A percentile compares a stretch with the other conserved stretches of the same genome.
Evolutionary conservation across 2,329 filamentous ascomycete species (phyloP).

Genomic region (Chaetomiaceae sp.): DNA sequence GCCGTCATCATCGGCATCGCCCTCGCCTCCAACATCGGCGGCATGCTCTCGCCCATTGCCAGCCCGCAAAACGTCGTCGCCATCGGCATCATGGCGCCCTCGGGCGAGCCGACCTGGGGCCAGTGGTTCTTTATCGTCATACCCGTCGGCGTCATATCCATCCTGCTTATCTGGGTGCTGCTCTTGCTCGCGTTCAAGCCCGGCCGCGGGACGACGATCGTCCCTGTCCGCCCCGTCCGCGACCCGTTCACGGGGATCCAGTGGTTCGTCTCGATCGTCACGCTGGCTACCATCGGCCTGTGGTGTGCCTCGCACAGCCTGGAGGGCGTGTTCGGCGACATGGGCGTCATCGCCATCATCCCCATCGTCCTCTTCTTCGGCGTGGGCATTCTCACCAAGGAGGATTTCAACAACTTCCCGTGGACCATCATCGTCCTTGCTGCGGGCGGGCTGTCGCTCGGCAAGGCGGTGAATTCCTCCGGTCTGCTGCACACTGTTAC

Average conservation of each 20-base stretch:
- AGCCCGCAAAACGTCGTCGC: conserved; percentile 97
- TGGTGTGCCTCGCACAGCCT: conserved; percentile 94
- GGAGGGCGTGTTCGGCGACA: conserved; percentile 85
- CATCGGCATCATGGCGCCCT: conserved; percentile 88
- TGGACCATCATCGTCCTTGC: conserved; percentile 99
- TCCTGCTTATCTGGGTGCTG: conserved; percentile 83
- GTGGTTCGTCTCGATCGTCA: conserved; percentile 86
- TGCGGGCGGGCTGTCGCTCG: conserved; percentile 84
- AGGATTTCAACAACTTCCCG: conserved; percentile 99
- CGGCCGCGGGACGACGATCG: conserved; percentile 78
- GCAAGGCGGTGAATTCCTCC: conserved; percentile 90
- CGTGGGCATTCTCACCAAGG: conserved; percentile 91
- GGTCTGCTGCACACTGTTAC: conserved; percentile 89
- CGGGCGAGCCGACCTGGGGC: conserved; percentile 71
- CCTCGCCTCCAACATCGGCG: conserved; percentile 89
- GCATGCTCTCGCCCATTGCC: conserved; percentile 93
- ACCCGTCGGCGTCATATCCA: conserved; percentile 84
- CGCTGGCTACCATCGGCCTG: conserved; percentile 75
- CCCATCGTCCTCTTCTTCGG: conserved; percentile 96
- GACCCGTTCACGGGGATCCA: conserved; percentile 85
- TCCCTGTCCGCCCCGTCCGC: conserved; percentile 84
- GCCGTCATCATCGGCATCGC: conserved; percentile 94
- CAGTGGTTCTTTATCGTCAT: conserved; percentile 96
- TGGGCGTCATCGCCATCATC: conserved; percentile 97
- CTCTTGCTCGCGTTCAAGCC: conserved; percentile 83